A percentile compares a stretch with the other conserved stretches of the same genome.
These are phyloP conservation scores for Davidsoniella eucalypti DNA, from an alignment of 2,329 filamentous ascomycete genomes.

Conservation along the genomic window DNA sequence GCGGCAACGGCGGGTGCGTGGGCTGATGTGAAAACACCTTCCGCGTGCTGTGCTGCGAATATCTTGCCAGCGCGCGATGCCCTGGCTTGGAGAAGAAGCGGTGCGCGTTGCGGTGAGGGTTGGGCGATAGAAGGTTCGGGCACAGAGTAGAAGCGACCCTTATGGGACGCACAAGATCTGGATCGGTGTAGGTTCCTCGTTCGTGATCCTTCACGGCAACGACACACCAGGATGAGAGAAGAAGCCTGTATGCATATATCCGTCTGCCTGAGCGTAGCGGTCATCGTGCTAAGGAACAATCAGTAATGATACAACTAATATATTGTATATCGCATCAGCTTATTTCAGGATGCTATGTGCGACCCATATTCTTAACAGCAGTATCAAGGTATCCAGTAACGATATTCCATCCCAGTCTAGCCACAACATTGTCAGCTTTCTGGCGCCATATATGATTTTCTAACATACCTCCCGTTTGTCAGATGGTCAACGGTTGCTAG, in stretches of 20 bases:
- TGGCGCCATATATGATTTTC: background rate
- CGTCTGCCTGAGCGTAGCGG: constrained; percentile 46
- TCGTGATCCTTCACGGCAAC: constrained; percentile 48
- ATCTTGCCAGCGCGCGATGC: constrained; percentile 47
- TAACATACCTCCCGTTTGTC: constrained; percentile 38
- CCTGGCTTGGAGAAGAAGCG: constrained; percentile 53
- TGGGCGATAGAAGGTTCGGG: constrained; percentile 48
- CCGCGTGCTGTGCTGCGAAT: constrained; percentile 54
- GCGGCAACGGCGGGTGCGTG: constrained; percentile 45
- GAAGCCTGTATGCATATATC: constrained; percentile 50
- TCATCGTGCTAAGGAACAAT: constrained; percentile 36
- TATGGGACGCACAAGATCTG: constrained; percentile 42
- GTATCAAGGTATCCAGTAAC: constrained; percentile 54
- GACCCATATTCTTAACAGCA: constrained; percentile 46
- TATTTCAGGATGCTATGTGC: constrained; percentile 36
- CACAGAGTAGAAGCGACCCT: constrained; percentile 44
- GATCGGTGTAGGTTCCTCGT: constrained; percentile 37
- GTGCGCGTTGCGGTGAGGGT: constrained; percentile 50
- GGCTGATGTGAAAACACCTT: constrained; percentile 53
- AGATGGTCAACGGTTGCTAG: constrained; percentile 53
- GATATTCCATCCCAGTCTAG: constrained; percentile 23
- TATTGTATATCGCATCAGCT: constrained; percentile 38
- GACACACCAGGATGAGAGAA: constrained; percentile 49
- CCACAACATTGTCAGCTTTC: constrained; percentile 8
- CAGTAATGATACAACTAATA: constrained; percentile 17